Percentiles rank a stretch among this genome's conserved stretches.
Conservation (phyloP, 257 asterid species). For the Cruciata laevipes region DNA sequence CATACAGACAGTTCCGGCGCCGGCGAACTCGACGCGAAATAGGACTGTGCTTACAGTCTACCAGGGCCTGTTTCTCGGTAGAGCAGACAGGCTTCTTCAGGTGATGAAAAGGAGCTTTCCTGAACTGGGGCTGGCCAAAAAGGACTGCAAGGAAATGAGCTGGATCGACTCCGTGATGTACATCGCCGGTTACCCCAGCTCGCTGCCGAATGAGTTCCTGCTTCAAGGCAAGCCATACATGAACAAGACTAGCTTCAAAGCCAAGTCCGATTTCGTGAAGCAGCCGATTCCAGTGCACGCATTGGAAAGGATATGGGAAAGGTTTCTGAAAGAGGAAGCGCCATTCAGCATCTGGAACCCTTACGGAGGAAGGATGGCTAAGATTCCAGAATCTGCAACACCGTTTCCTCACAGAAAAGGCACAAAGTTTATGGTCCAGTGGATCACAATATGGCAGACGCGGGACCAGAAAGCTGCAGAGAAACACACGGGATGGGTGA, state of each 20-base stretch:
- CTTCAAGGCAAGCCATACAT: constrained; percentile 11
- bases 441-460: constrained; percentile 6
- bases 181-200: constrained; percentile 7
- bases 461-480: not conserved
- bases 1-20: not conserved
- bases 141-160: constrained; percentile 16
- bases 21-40: not conserved
- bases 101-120: constrained; percentile 11
- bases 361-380: constrained; percentile 6
- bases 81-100: not conserved
- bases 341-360: constrained; percentile 8
- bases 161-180: constrained; percentile 15
- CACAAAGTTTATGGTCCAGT: constrained; percentile 5
- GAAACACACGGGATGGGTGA: constrained; percentile 6
- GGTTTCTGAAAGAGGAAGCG: constrained; percentile 9
- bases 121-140: constrained; percentile 11
- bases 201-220: constrained; percentile 2
- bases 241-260: constrained; percentile 7
- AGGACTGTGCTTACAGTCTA: constrained; percentile 3
- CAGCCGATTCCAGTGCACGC: constrained; percentile 8
- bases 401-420: constrained; percentile 14
- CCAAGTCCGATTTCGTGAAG: constrained; percentile 8
- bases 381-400: constrained; percentile 12
- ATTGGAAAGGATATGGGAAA: constrained; percentile 13
- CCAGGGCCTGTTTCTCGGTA: constrained; percentile 13